These are phyloP conservation scores for Dipteronia dyeriana DNA, from an alignment of 345 rosid genomes.

Conservation along the genomic window DNA sequence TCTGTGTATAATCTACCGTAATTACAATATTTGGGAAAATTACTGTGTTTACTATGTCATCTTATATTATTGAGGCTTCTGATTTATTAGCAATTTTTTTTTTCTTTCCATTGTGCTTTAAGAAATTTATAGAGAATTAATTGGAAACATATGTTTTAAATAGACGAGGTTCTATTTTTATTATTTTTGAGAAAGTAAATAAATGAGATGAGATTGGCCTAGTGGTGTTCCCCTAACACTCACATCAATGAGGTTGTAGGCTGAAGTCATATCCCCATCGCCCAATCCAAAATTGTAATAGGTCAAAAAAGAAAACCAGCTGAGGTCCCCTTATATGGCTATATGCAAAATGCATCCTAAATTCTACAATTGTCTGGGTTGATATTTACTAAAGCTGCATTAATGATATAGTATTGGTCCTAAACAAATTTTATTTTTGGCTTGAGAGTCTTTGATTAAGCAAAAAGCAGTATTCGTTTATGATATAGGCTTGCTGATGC, in stretches of 20 bases:
- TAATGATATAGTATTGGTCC: background rate
- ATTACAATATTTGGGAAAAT: background rate
- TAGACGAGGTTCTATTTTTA: background rate
- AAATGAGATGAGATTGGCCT: background rate
- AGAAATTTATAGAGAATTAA: no score
- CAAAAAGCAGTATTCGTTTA: background rate
- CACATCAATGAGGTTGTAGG: background rate
- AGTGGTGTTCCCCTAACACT: background rate
- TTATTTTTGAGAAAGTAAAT: background rate
- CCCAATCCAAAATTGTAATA: background rate
- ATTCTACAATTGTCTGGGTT: background rate
- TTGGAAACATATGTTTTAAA: background rate
- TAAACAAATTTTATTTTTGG: background rate
- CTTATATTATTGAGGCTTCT: background rate
- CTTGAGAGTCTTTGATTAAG: background rate
- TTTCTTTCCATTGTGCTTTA: background rate
- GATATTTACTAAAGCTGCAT: background rate
- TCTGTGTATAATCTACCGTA: background rate
- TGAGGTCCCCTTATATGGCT: no score
- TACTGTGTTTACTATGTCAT: background rate
- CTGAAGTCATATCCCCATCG: background rate
- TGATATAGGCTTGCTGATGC: background rate
- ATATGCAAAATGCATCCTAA: background rate
- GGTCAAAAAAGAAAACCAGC: background rate
- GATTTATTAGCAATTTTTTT: no score